Percentiles rank a stretch among this genome's conserved stretches.
phyloP scores from a whole-genome alignment of 371 early-diverging fungal genomes.

The Apophysomyces sp. region DNA sequence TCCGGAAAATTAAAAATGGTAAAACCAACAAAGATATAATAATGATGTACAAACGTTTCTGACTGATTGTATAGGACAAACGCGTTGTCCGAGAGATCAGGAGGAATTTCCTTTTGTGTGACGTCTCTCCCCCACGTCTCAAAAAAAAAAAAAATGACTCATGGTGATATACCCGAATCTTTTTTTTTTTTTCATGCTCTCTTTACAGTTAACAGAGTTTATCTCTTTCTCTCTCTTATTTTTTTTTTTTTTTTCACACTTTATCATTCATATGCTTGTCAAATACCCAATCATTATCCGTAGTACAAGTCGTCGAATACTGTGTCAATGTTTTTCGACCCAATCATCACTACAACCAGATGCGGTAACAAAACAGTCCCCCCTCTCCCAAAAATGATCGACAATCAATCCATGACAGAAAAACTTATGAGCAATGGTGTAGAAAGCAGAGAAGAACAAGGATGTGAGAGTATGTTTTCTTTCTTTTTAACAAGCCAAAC shows the following conservation, averaged over 20 bases:
- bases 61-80: no score
- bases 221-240: not conserved
- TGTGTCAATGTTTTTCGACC: not conserved
- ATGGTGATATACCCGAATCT: not conserved
- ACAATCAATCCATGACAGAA: no score
- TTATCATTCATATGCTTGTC: not conserved
- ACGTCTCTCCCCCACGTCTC: no score
- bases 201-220: not conserved
- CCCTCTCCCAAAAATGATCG: not conserved
- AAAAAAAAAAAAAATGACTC: not conserved
- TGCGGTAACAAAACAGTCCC: not conserved
- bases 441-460: not conserved
- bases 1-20: no score
- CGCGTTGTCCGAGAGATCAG: no score
- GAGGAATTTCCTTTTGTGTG: no score
- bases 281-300: not conserved
- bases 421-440: not conserved
- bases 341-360: not conserved
- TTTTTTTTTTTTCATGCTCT: not conserved
- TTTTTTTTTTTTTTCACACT: not conserved
- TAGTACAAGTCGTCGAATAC: not conserved
- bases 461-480: not conserved
- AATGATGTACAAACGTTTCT: no score
- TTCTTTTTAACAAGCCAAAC: not conserved
- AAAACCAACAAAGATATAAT: no score